phyloP scores from a whole-genome alignment of 345 rosid species.

The Citrus mangshanensis region DNA sequence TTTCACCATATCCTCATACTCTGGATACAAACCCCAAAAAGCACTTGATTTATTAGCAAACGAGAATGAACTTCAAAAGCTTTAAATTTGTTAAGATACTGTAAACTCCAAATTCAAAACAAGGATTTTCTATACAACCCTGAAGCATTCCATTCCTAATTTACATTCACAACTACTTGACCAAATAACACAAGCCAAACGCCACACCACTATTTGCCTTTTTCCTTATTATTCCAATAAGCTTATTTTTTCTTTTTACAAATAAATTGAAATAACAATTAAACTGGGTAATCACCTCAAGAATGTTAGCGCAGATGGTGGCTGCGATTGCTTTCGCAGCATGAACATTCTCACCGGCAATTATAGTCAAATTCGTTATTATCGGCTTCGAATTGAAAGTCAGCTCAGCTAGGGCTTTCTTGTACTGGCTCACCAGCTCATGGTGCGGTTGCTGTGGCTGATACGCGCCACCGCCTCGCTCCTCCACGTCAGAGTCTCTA shows the following conservation, averaged over 20 bases:
- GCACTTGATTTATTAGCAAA: not conserved
- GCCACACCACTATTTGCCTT: not conserved
- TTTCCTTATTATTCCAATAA: not conserved
- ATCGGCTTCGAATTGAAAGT: slow-evolving; percentile 97
- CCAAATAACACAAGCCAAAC: not conserved
- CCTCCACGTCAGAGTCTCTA: slow-evolving; percentile 50
- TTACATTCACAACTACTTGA: slow-evolving; percentile 37
- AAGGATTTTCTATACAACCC: slow-evolving; percentile 14
- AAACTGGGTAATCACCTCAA: slow-evolving; percentile 88
- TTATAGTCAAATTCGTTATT: slow-evolving; percentile 90
- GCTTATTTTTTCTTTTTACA: slow-evolving; percentile 6
- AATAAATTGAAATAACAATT: slow-evolving; percentile 38
- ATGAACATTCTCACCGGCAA: slow-evolving; percentile 89
- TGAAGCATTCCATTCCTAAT: slow-evolving; percentile 39
- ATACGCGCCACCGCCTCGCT: slow-evolving; percentile 58
- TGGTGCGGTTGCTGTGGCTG: slow-evolving; percentile 77
- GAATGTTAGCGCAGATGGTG: slow-evolving; percentile 76
- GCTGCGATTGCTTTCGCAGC: slow-evolving; percentile 81
- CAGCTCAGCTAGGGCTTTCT: slow-evolving; percentile 84
- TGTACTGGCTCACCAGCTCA: slow-evolving; percentile 92
- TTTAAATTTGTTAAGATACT: not conserved
- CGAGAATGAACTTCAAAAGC: not conserved
- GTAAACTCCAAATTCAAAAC: slow-evolving; percentile 4
- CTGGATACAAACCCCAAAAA: not conserved
- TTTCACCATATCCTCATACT: not conserved